Conservation (phyloP, 441 rosid species). For the Gossypium trilobum region DNA sequence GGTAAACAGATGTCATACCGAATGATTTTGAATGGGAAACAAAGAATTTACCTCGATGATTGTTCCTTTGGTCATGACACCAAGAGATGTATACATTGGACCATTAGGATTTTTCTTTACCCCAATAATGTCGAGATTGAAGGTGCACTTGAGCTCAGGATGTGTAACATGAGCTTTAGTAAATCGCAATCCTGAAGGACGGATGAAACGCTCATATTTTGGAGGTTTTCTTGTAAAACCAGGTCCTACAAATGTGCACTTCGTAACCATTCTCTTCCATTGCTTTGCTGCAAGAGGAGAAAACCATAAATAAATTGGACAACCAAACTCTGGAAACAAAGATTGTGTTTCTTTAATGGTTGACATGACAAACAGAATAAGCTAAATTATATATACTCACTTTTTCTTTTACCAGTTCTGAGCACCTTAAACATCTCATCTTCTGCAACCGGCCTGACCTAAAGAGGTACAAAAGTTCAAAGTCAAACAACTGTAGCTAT, state of each 20-base stretch:
- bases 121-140: slow-evolving; percentile 79
- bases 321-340: not conserved
- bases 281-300: slow-evolving; percentile 7
- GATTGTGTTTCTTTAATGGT: not conserved
- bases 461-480: slow-evolving; percentile 13
- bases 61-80: slow-evolving; percentile 88
- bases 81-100: slow-evolving; percentile 86
- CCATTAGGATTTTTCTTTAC: slow-evolving; percentile 92
- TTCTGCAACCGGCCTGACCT: slow-evolving; percentile 94
- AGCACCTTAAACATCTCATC: slow-evolving; percentile 91
- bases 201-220: slow-evolving; percentile 89
- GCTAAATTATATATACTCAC: slow-evolving; percentile 30
- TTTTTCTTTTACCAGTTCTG: slow-evolving; percentile 70
- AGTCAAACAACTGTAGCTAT: not conserved
- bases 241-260: slow-evolving; percentile 11
- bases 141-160: slow-evolving; percentile 82
- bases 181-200: slow-evolving; percentile 83
- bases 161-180: slow-evolving; percentile 87
- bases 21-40: not conserved
- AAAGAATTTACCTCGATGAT: slow-evolving; percentile 60
- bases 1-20: not conserved
- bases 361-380: not conserved
- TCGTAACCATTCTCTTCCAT: slow-evolving; percentile 13
- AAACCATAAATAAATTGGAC: not conserved
- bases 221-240: slow-evolving; percentile 96